Percentiles rank a stretch among this genome's conserved stretches.
phyloP scores from a whole-genome alignment of 2,329 filamentous ascomycete species.

The Cordyceps militaris region DNA sequence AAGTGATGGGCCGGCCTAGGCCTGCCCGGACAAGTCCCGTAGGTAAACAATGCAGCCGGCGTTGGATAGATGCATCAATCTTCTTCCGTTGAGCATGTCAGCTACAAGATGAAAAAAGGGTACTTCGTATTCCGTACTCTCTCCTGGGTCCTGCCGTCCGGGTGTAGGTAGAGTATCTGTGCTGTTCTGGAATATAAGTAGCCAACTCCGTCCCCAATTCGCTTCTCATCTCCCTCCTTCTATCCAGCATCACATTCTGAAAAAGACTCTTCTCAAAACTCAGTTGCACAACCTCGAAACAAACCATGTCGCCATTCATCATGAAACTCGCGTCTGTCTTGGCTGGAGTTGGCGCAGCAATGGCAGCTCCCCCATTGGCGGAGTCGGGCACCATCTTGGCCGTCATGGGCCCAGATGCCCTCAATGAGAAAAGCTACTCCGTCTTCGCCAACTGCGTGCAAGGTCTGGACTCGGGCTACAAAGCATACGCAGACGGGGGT shows the following conservation, averaged over 20 bases:
- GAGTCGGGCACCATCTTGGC: neutral
- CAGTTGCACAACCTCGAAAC: neutral
- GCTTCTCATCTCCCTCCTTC: neutral
- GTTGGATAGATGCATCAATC: too few relatives aligned
- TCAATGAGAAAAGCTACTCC: neutral
- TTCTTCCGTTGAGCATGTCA: neutral
- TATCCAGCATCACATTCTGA: neutral
- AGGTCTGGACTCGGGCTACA: neutral
- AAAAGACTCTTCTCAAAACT: neutral
- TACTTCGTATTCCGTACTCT: neutral
- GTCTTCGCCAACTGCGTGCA: neutral
- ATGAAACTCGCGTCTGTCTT: neutral
- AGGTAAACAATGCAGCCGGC: too few relatives aligned
- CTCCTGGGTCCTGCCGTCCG: neutral
- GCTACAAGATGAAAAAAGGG: neutral
- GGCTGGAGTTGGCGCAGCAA: neutral
- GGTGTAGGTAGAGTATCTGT: neutral
- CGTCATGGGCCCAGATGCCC: slow-evolving; percentile 1
- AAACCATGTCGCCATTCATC: neutral
- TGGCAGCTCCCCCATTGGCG: neutral
- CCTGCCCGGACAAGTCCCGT: neutral
- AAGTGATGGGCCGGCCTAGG: neutral
- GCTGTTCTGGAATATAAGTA: neutral
- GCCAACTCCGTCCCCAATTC: neutral
- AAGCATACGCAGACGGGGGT: slow-evolving; percentile 1